Evolutionary conservation across 2,329 filamentous ascomycete species (phyloP).

Genomic region (Xylariaceae sp.): DNA sequence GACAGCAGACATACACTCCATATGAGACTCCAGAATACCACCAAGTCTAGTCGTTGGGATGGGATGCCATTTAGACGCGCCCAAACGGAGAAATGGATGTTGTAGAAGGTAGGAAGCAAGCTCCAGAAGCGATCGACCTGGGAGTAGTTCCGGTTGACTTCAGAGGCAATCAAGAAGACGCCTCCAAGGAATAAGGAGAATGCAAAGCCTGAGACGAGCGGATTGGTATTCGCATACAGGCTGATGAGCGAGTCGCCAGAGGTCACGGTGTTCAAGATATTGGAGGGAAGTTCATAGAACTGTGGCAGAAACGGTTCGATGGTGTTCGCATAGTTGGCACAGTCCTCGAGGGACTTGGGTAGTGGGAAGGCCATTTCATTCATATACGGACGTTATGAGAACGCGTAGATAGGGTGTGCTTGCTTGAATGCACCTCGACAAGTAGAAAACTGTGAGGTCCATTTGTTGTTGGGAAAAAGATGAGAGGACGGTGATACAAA

Average conservation of each 20-base stretch:
- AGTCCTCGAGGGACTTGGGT: conserved; percentile 66
- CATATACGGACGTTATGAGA: neutral
- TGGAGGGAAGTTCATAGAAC: conserved; percentile 63
- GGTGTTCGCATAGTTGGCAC: conserved; percentile 67
- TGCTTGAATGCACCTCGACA: neutral
- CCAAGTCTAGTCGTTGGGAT: conserved; percentile 64
- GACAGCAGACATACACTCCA: conserved; percentile 65
- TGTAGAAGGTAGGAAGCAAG: conserved; percentile 79
- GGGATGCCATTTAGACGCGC: conserved; percentile 68
- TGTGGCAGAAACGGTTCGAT: conserved; percentile 70
- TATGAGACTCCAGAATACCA: conserved; percentile 62
- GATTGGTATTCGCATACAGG: conserved; percentile 81
- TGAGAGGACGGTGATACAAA: neutral
- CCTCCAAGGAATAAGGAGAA: conserved; percentile 65
- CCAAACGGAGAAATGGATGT: conserved; percentile 79
- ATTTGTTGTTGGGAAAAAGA: neutral
- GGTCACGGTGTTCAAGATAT: conserved; percentile 54
- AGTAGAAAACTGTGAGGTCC: neutral
- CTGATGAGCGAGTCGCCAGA: conserved; percentile 58
- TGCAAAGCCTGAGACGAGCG: conserved; percentile 68
- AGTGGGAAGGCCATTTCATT: conserved; percentile 62
- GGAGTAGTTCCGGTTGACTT: conserved; percentile 92
- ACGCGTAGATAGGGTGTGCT: neutral
- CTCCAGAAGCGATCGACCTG: conserved; percentile 94
- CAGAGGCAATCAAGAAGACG: conserved; percentile 69